Evolutionary conservation across 225 moss, liverwort and hornwort genomes (phyloP).

Genomic region (Takakia lepidozioides): DNA sequence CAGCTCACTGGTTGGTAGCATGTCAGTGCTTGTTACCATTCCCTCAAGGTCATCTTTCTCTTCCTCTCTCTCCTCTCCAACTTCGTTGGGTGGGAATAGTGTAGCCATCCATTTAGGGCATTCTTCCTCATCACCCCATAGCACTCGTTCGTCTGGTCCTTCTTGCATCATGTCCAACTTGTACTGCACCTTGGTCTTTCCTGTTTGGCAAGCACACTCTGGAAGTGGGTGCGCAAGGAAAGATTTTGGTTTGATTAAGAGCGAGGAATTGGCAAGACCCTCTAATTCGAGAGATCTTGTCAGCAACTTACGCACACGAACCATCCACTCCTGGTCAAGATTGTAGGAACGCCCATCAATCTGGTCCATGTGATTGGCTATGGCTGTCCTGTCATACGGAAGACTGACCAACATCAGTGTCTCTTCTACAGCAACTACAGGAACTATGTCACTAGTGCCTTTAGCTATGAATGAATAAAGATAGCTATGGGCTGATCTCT

Average conservation of each 20-base stretch:
- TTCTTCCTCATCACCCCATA: conserved; percentile 7
- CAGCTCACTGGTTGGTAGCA: background rate
- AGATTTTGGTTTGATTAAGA: conserved; percentile 9
- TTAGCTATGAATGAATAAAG: too few species aligned
- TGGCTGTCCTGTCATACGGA: conserved; percentile 19
- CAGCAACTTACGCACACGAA: conserved; percentile 5
- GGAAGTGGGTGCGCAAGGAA: conserved; percentile 34
- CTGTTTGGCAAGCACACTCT: conserved; percentile 26
- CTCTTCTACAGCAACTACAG: too few species aligned
- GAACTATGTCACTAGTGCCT: too few species aligned
- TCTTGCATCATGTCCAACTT: background rate
- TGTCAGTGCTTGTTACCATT: background rate
- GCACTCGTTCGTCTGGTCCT: background rate
- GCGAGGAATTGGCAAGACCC: conserved; percentile 5
- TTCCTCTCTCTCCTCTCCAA: background rate
- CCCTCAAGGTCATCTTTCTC: conserved; percentile 3
- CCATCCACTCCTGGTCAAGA: conserved; percentile 11
- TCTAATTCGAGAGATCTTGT: conserved; percentile 7
- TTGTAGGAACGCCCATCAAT: conserved; percentile 5
- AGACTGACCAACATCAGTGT: too few species aligned
- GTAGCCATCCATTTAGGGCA: conserved; percentile 13
- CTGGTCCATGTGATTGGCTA: conserved; percentile 17
- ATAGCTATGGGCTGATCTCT: too few species aligned
- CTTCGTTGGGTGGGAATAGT: background rate
- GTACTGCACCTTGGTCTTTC: background rate